Base-by-base conservation (phyloP, 306 rosid species). In the Fragaria vesca region DNA sequence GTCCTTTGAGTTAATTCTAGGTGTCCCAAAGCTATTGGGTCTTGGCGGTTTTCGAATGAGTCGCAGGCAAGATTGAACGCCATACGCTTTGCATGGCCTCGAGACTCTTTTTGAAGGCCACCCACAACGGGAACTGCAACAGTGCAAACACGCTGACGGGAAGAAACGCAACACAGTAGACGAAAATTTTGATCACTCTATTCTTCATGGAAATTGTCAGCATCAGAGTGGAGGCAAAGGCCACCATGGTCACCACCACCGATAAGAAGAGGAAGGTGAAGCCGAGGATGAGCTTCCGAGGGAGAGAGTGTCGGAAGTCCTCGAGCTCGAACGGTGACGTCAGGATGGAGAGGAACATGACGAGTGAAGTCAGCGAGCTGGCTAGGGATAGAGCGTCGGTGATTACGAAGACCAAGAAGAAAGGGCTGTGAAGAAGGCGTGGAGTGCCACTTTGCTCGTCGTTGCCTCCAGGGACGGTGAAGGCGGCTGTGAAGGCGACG, bases 341-440 rank as follows among this genome's bases (percentile, higher is more conserved):
- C 20, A 80, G 81, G 51, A 87, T 81, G 0, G 88, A 84, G 24
- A 87, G 90, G 80, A 87, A 84, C 79, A 84, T 76, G 10, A 80
- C 82, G 17, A 87, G 82, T 0, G 84, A 86, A n/a, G 82, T 73
- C 9, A 86, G 48, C 24, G 90, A 79, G 66, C 83, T 65, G 2
- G 82, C 66, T 0, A 84, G 76, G 8, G 86, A 80, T 48, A 79
- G 43, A 2, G 79, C 50, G 58, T 87, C 81, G 83, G 82, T 84
- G 17, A 71, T 12, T 4, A 84, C 73, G 75, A 87, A 87, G n/a
- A 84, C 28, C n/a, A 52, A 16, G 72, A 84, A 87, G 55, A 77
- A 50, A 20, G 83, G 81, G 7, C 73, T 21, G 10, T 36, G 15
- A 5, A 74, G 7, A 16, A 68, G 51, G 24, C 51, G 3, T 0